These are phyloP conservation scores for Candida awuae DNA, from an alignment of 805 yeast species.

Conservation along the genomic window DNA sequence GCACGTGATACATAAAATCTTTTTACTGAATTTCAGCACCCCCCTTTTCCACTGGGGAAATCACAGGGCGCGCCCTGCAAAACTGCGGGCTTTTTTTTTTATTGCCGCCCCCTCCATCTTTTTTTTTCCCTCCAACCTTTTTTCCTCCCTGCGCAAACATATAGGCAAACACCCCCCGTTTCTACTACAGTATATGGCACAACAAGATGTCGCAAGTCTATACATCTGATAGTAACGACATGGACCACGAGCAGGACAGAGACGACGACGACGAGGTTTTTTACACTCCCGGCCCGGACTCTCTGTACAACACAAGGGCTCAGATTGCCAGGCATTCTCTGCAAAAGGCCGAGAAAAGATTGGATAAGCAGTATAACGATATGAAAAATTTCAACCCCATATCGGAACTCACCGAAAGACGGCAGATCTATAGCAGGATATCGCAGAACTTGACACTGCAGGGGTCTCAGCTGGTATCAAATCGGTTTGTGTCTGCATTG, in stretches of 20 bases:
- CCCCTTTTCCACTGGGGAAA: too few relatives aligned
- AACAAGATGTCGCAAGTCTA: too few relatives aligned
- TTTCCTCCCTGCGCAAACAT: too few relatives aligned
- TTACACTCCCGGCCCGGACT: conserved; percentile 68
- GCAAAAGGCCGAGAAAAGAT: conserved; percentile 35
- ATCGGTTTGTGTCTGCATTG: conserved; percentile 60
- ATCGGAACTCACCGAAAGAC: conserved; percentile 11
- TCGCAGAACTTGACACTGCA: conserved; percentile 31
- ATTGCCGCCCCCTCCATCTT: too few relatives aligned
- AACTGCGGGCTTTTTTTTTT: too few relatives aligned
- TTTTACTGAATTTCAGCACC: too few relatives aligned
- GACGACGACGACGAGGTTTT: conserved; percentile 64
- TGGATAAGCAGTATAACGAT: conserved; percentile 27
- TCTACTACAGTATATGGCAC: too few relatives aligned
- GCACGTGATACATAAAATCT: too few relatives aligned
- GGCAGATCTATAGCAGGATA: conserved; percentile 20
- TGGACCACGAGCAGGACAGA: neutral
- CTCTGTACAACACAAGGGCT: conserved; percentile 44
- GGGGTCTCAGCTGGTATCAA: conserved; percentile 67
- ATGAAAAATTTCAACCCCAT: conserved; percentile 26
- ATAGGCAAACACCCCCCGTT: too few relatives aligned
- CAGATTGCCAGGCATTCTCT: conserved; percentile 47
- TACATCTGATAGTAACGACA: too few relatives aligned
- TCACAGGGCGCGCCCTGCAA: too few relatives aligned
- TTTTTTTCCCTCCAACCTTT: too few relatives aligned